phyloP scores from a whole-genome alignment of 1,284 basidiomycete species.

The Ceratobasidium papillatum region DNA sequence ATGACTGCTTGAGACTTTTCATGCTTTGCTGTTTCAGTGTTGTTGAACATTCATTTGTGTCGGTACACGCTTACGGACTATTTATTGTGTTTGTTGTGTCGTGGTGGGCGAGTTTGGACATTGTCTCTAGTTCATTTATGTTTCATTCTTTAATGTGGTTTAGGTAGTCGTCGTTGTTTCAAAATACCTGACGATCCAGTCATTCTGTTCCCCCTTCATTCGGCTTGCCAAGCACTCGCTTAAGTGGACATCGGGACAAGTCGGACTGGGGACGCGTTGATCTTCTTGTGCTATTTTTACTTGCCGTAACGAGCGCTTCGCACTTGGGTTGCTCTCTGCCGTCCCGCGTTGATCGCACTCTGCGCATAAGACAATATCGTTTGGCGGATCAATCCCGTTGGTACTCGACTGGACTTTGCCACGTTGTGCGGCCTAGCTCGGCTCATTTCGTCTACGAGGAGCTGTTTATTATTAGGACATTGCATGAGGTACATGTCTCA shows the following conservation, averaged over 20 bases:
- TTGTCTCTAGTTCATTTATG: conserved; percentile 21
- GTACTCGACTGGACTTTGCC: background rate
- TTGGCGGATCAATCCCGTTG: background rate
- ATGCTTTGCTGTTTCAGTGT: background rate
- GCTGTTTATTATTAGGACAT: background rate
- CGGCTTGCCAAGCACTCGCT: background rate
- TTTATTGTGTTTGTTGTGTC: conserved; percentile 17
- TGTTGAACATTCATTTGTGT: conserved; percentile 23
- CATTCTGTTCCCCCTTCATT: background rate
- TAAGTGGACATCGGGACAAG: background rate
- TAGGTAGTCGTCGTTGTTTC: conserved; percentile 14
- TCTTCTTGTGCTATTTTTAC: background rate
- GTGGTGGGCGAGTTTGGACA: conserved; percentile 35
- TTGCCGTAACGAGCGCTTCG: background rate
- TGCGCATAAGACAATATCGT: background rate
- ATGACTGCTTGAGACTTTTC: conserved; percentile 4
- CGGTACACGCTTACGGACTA: background rate
- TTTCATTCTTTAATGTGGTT: conserved; percentile 29
- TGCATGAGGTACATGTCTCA: background rate
- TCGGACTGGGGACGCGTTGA: background rate
- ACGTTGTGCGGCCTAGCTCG: background rate
- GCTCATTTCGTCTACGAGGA: background rate
- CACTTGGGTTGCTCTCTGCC: background rate
- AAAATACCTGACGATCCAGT: background rate
- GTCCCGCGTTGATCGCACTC: background rate